A percentile compares a stretch with the other conserved stretches of the same genome.
Evolutionary conservation across 1,284 basidiomycete genomes (phyloP).

Genomic region (Ceraceosorus bombacis): DNA sequence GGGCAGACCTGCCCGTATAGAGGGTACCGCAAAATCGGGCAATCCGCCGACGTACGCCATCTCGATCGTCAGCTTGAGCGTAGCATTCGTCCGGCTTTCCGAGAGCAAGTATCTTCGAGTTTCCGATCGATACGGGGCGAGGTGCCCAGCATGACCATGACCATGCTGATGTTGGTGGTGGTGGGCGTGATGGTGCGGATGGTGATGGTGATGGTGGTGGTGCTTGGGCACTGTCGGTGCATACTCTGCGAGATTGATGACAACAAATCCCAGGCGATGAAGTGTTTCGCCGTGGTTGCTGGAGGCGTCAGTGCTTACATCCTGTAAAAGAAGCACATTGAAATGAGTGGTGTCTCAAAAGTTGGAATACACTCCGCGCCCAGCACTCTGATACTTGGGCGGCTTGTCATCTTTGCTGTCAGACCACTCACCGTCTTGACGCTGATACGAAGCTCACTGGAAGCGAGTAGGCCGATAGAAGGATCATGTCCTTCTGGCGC

Average conservation of each 20-base stretch:
- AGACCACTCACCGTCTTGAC: slow-evolving; percentile 27
- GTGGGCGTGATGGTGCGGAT: slow-evolving; percentile 23
- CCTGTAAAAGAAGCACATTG: not conserved
- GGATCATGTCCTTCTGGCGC: slow-evolving; percentile 5
- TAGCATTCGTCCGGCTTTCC: slow-evolving; percentile 70
- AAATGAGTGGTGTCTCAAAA: too few relatives aligned
- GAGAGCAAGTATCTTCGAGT: slow-evolving; percentile 64
- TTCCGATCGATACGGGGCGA: slow-evolving; percentile 47
- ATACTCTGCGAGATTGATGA: slow-evolving; percentile 69
- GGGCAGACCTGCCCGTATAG: slow-evolving; percentile 31
- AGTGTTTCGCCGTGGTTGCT: slow-evolving; percentile 8
- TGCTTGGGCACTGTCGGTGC: slow-evolving; percentile 55
- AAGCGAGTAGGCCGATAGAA: slow-evolving; percentile 28
- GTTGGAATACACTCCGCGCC: too few relatives aligned
- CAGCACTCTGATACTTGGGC: too few relatives aligned
- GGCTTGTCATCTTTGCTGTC: not conserved
- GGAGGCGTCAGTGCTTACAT: slow-evolving; percentile 12
- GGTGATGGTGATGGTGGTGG: slow-evolving; percentile 26
- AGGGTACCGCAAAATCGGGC: slow-evolving; percentile 56
- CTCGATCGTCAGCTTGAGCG: slow-evolving; percentile 61
- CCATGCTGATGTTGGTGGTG: slow-evolving; percentile 8
- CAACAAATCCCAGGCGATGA: slow-evolving; percentile 57
- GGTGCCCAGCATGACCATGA: not conserved
- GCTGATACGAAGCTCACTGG: slow-evolving; percentile 30
- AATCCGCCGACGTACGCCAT: slow-evolving; percentile 59